Evolutionary conservation across 768 basidiomycete species (phyloP).

Genomic region (Phylloporus sp.): DNA sequence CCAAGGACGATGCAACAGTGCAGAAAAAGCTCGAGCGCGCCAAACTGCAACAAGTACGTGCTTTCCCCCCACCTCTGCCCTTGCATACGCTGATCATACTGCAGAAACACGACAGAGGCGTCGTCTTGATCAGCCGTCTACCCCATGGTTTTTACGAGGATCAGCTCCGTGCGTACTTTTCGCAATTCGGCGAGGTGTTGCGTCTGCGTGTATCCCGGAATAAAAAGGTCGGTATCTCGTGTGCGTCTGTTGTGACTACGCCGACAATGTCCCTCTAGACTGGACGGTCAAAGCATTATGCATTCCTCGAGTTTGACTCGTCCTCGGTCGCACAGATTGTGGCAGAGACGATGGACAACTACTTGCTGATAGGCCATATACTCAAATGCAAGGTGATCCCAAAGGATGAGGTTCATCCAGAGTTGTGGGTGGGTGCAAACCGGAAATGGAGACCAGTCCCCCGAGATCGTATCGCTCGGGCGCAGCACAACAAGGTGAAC

Average conservation of each 20-base stretch:
- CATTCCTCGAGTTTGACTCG: conserved; percentile 92
- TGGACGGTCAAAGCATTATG: conserved; percentile 95
- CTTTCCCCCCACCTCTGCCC: not conserved
- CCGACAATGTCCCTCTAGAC: conserved; percentile 48
- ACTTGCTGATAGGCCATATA: conserved; percentile 91
- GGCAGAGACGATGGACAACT: conserved; percentile 98
- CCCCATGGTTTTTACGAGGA: conserved; percentile 99
- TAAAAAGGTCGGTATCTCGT: conserved; percentile 62
- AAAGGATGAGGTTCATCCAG: conserved; percentile 84
- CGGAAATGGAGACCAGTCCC: conserved; percentile 84
- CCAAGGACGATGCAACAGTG: conserved; percentile 83
- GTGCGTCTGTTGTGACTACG: not conserved
- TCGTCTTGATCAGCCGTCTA: conserved; percentile 83
- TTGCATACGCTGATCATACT: not conserved
- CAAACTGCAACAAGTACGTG: conserved; percentile 63
- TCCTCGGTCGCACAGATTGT: conserved; percentile 90
- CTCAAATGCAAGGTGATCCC: conserved; percentile 89
- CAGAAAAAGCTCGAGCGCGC: conserved; percentile 60
- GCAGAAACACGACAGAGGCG: conserved; percentile 68
- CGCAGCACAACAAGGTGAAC: conserved; percentile 78
- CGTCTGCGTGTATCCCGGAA: conserved; percentile 89
- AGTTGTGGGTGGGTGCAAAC: conserved; percentile 97
- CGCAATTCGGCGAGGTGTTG: conserved; percentile 90
- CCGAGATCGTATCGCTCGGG: conserved; percentile 60
- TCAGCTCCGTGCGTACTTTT: conserved; percentile 87